A percentile compares a stretch with the other conserved stretches of the same genome.
phyloP scores from a whole-genome alignment of 352 stramenopile species.

The Phytophthora niederhauseri region DNA sequence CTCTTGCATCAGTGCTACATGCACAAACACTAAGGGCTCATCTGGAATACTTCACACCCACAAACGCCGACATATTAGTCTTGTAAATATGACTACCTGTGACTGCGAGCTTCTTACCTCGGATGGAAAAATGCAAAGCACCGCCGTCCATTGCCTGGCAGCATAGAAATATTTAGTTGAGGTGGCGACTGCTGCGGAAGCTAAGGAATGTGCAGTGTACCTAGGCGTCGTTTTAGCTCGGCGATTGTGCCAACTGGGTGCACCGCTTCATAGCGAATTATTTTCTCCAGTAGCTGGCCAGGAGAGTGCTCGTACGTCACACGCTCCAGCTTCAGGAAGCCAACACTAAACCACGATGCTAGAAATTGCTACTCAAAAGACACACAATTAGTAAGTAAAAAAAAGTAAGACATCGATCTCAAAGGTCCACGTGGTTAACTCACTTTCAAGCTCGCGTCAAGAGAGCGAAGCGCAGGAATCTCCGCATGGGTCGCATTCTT shows the following conservation, averaged over 20 bases:
- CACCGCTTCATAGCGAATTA: slow-evolving; percentile 95
- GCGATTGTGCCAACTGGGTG: slow-evolving; percentile 94
- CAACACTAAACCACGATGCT: slow-evolving; percentile 92
- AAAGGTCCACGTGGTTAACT: neutral
- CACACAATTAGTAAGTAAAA: neutral
- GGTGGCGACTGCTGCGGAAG: neutral
- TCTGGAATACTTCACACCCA: slow-evolving; percentile 67
- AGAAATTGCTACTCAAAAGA: slow-evolving; percentile 75
- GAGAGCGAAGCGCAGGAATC: slow-evolving; percentile 57
- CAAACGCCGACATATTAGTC: slow-evolving; percentile 2
- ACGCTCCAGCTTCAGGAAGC: slow-evolving; percentile 89
- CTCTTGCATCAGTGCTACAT: slow-evolving; percentile 92
- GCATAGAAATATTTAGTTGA: neutral
- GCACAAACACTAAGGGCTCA: slow-evolving; percentile 95
- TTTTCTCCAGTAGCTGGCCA: slow-evolving; percentile 94
- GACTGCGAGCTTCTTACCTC: slow-evolving; percentile 40
- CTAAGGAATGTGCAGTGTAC: slow-evolving; percentile 25
- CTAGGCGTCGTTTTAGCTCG: slow-evolving; percentile 93
- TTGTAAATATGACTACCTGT: neutral
- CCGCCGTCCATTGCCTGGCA: slow-evolving; percentile 62
- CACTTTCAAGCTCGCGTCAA: slow-evolving; percentile 82
- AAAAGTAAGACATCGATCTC: neutral
- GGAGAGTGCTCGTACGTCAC: slow-evolving; percentile 95
- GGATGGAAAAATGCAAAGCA: slow-evolving; percentile 97
- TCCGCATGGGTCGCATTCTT: slow-evolving; percentile 58